phyloP scores from a whole-genome alignment of 495 filamentous ascomycete species.

The Neurospora hispaniola region DNA sequence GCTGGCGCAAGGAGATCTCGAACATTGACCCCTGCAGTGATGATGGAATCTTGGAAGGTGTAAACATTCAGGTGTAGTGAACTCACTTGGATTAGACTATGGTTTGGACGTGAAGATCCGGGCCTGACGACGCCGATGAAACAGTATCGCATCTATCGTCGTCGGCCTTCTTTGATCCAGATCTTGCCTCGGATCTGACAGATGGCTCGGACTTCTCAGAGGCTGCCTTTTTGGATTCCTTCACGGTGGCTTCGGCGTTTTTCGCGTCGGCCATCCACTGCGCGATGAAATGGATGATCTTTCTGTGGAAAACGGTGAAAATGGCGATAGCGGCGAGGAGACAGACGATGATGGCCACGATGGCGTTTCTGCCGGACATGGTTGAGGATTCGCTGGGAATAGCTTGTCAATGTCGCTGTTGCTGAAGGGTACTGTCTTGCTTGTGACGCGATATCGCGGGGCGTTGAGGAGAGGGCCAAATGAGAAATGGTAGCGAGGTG shows the following conservation, averaged over 20 bases:
- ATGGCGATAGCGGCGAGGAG: slow-evolving; percentile 1
- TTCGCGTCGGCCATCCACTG: neutral
- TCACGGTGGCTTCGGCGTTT: neutral
- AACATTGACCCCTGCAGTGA: neutral
- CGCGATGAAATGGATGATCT: slow-evolving; percentile 1
- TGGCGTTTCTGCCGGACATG: slow-evolving; percentile 2
- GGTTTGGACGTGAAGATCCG: neutral
- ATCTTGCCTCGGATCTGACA: neutral
- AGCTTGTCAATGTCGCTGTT: neutral
- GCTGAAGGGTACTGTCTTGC: neutral
- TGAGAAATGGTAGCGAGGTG: neutral
- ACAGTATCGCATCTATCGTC: neutral
- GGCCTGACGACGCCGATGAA: neutral
- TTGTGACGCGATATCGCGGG: neutral
- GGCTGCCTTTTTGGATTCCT: neutral
- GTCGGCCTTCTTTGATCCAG: neutral
- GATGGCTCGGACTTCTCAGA: neutral
- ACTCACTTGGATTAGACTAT: neutral
- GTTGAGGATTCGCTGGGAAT: neutral
- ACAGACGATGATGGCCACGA: slow-evolving; percentile 11
- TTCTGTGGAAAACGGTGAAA: slow-evolving; percentile 4
- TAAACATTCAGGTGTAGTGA: neutral
- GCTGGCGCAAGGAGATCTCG: neutral
- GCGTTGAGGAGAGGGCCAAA: neutral
- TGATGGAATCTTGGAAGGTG: neutral